phyloP scores from a whole-genome alignment of 1,139 yeast species.

The Barnettozyma hawaiiensis region DNA sequence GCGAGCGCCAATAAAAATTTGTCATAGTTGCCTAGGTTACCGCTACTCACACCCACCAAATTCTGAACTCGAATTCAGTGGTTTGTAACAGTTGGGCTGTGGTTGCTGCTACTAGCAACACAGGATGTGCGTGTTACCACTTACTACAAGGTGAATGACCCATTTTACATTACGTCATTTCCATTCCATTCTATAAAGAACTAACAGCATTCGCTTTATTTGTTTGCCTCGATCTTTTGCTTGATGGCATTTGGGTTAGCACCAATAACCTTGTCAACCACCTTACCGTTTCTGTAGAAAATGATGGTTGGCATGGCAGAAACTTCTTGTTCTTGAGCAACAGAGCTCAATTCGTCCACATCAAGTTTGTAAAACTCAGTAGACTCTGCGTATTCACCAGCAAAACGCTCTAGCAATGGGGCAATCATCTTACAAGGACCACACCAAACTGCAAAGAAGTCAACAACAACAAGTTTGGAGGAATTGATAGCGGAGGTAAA shows the following conservation, averaged over 20 bases:
- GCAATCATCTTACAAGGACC: slow-evolving; percentile 97
- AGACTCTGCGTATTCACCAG: slow-evolving; percentile 48
- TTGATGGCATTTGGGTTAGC: slow-evolving; percentile 82
- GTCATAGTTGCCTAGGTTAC: too few relatives aligned
- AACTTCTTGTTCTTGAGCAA: slow-evolving; percentile 70
- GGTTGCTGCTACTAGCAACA: too few relatives aligned
- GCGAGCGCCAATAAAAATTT: too few relatives aligned
- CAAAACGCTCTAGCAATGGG: slow-evolving; percentile 78
- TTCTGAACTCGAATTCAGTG: too few relatives aligned
- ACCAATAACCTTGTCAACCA: slow-evolving; percentile 72
- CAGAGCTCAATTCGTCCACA: slow-evolving; percentile 69
- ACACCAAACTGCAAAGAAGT: slow-evolving; percentile 95
- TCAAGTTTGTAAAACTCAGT: slow-evolving; percentile 81
- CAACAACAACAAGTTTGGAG: slow-evolving; percentile 75
- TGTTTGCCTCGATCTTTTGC: slow-evolving; percentile 55
- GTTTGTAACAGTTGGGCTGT: too few relatives aligned
- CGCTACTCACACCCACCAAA: too few relatives aligned
- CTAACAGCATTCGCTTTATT: slow-evolving; percentile 28
- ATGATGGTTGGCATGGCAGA: slow-evolving; percentile 88
- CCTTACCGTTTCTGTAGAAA: slow-evolving; percentile 71
- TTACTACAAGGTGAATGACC: too few relatives aligned
- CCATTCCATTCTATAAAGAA: slow-evolving; percentile 1
- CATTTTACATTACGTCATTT: not conserved
- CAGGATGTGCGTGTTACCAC: too few relatives aligned
- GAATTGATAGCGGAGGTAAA: slow-evolving; percentile 53